Conservation (phyloP, 169 alveolate species). For the Eimeria zaria region DNA sequence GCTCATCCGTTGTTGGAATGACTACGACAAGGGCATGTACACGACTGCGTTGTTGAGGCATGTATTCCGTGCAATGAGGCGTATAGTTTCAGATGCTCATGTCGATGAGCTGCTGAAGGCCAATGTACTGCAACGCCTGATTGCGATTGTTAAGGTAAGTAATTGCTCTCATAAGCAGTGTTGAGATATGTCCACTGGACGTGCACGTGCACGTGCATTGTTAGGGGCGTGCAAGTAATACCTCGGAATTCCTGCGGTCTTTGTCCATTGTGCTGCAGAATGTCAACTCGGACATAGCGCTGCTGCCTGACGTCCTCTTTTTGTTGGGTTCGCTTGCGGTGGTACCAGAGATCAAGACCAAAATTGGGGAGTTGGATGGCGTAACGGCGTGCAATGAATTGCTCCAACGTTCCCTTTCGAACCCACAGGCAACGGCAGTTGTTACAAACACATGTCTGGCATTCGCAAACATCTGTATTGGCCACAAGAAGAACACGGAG, state of each 20-base stretch:
- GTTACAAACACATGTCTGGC: conserved; percentile 95
- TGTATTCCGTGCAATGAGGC: conserved; percentile 84
- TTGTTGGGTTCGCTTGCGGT: conserved; percentile 81
- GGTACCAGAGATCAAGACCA: conserved; percentile 84
- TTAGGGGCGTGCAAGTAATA: not conserved
- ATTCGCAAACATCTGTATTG: conserved; percentile 94
- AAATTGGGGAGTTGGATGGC: conserved; percentile 83
- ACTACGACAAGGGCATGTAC: conserved; percentile 81
- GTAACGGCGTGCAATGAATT: conserved; percentile 77
- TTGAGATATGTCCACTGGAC: not conserved
- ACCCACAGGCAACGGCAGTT: conserved; percentile 76
- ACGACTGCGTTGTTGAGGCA: conserved; percentile 79
- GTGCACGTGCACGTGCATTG: not conserved
- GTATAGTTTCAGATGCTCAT: conserved; percentile 82
- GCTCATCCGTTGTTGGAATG: conserved; percentile 79
- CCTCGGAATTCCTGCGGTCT: not conserved
- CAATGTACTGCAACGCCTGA: conserved; percentile 82
- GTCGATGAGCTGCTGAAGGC: conserved; percentile 83
- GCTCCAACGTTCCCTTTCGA: conserved; percentile 59
- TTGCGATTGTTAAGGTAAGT: conserved; percentile 52
- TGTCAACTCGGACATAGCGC: conserved; percentile 80
- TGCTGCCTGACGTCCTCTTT: conserved; percentile 84
- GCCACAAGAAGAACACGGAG: conserved; percentile 91
- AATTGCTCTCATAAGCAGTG: not conserved
- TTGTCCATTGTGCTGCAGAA: conserved; percentile 22